Conservation (phyloP, 331 rosid genomes). For the Pyrus hybrid region DNA sequence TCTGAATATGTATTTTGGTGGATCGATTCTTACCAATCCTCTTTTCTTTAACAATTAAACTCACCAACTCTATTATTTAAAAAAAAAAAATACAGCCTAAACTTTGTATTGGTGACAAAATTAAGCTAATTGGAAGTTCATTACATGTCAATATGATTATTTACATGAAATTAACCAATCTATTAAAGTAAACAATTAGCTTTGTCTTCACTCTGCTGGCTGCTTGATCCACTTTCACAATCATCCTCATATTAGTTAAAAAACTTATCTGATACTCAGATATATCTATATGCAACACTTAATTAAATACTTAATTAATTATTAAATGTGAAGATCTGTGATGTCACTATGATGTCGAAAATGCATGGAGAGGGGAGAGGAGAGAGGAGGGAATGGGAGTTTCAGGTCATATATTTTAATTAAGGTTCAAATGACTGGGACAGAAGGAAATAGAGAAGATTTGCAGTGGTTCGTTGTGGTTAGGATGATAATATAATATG, state of each 20-base stretch:
- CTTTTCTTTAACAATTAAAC: too few relatives aligned
- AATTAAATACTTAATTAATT: background rate
- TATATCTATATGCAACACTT: background rate
- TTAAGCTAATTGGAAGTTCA: background rate
- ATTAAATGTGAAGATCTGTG: background rate
- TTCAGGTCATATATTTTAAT: background rate
- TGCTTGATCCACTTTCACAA: background rate
- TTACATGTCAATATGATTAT: background rate
- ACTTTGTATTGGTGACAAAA: background rate
- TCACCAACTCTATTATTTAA: too few relatives aligned
- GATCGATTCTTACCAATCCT: too few relatives aligned
- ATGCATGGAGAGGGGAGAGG: background rate
- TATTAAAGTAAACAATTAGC: background rate
- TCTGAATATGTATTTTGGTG: too few relatives aligned
- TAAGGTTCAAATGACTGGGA: constrained; percentile 5
- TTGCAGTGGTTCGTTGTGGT: constrained; percentile 17
- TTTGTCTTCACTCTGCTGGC: background rate
- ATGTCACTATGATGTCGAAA: constrained; percentile 12
- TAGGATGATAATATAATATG: constrained; percentile 27
- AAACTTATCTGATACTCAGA: background rate
- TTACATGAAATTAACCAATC: background rate
- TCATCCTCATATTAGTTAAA: background rate
- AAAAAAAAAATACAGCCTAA: background rate
- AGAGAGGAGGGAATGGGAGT: background rate
- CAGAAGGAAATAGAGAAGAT: background rate